Conservation (phyloP, 345 rosid species). For the Populus davidiana region DNA sequence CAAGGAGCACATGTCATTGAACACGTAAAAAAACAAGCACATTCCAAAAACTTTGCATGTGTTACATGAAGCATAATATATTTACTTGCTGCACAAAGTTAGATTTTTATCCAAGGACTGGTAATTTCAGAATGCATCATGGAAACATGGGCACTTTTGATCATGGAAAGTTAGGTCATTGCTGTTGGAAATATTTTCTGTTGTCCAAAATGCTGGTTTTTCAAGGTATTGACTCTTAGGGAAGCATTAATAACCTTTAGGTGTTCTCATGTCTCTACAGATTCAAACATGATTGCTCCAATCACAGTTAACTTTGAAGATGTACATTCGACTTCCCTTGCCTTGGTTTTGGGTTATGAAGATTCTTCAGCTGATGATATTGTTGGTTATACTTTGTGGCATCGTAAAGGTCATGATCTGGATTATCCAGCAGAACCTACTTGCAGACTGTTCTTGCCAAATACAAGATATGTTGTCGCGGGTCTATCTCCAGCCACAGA, state of each 20-base stretch:
- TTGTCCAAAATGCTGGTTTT: background rate
- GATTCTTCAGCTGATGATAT: slow-evolving; percentile 39
- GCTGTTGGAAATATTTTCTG: slow-evolving; percentile 6
- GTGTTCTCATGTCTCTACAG: slow-evolving; percentile 21
- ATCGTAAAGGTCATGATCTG: slow-evolving; percentile 51
- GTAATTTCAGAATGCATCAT: background rate
- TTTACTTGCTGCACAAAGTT: background rate
- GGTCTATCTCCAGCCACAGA: slow-evolving; percentile 65
- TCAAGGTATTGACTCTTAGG: background rate
- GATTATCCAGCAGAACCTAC: slow-evolving; percentile 67
- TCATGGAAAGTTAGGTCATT: slow-evolving; percentile 2
- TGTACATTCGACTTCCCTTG: slow-evolving; percentile 54
- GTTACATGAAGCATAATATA: background rate
- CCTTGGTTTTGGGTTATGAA: slow-evolving; percentile 51
- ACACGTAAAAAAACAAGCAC: background rate
- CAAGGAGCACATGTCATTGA: background rate
- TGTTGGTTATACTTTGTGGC: slow-evolving; percentile 70
- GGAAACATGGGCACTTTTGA: background rate
- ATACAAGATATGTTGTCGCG: slow-evolving; percentile 54
- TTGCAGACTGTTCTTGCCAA: slow-evolving; percentile 55
- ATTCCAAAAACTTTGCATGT: no score
- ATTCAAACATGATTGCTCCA: slow-evolving; percentile 29
- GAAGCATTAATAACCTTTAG: background rate
- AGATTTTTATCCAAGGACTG: background rate
- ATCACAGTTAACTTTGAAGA: slow-evolving; percentile 62